Percentiles rank a stretch among this genome's conserved stretches.
Conservation (phyloP, 441 rosid species). For the Flueggea neowawraea region DNA sequence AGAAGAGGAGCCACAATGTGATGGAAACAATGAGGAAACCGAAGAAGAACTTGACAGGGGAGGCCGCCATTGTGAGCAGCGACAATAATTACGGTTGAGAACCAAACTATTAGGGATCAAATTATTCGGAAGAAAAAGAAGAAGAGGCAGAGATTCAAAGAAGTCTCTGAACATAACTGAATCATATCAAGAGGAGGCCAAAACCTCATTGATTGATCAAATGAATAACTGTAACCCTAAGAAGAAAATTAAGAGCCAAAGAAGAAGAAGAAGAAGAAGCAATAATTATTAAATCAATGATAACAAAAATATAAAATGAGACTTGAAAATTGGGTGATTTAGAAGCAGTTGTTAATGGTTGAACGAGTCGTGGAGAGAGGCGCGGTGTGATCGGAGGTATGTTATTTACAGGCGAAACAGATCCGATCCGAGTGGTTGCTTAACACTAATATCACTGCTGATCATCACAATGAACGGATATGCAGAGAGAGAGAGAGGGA, state of each 20-base stretch:
- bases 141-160: constrained; percentile 10
- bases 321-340: background rate
- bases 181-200: constrained; percentile 19
- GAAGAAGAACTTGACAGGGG: constrained; percentile 91
- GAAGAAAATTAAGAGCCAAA: background rate
- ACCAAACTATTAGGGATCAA: constrained; percentile 18
- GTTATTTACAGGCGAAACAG: background rate
- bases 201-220: background rate
- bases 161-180: constrained; percentile 27
- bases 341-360: background rate
- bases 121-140: constrained; percentile 10
- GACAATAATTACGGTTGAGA: constrained; percentile 14
- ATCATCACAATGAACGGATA: too few relatives aligned
- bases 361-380: background rate
- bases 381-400: background rate
- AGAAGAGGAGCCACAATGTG: constrained; percentile 83
- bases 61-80: constrained; percentile 58
- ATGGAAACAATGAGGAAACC: constrained; percentile 80
- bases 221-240: background rate
- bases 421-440: too few relatives aligned
- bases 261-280: background rate
- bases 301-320: background rate
- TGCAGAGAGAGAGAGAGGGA: too few relatives aligned
- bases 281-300: background rate
- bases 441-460: too few relatives aligned